These are phyloP conservation scores for Penicilliopsis zonata DNA, from an alignment of 495 filamentous ascomycete species.

Conservation along the genomic window DNA sequence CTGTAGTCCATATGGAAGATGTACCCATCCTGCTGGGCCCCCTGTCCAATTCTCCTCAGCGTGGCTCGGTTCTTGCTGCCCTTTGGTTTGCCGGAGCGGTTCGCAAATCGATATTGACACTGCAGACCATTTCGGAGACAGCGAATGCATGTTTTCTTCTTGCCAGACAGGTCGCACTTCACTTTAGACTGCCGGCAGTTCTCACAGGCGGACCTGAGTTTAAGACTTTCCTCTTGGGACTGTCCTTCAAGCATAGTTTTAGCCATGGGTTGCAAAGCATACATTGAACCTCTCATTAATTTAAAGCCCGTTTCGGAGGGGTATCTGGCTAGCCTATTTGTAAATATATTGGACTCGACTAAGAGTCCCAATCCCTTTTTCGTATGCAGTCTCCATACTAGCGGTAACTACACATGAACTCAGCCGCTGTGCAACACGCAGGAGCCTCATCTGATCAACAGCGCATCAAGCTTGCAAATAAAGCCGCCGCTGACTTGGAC, in stretches of 20 bases:
- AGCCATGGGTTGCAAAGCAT: too few species aligned
- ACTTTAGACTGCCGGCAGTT: slow-evolving; percentile 37
- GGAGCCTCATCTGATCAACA: slow-evolving; percentile 32
- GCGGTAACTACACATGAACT: slow-evolving; percentile 27
- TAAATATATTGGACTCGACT: slow-evolving; percentile 1
- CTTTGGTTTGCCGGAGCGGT: slow-evolving; percentile 35
- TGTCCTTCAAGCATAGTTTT: slow-evolving; percentile 29
- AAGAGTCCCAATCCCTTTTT: too few species aligned
- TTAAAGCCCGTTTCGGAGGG: too few species aligned
- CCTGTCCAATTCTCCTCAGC: slow-evolving; percentile 29
- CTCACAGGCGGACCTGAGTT: slow-evolving; percentile 34
- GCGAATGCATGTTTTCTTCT: slow-evolving; percentile 27
- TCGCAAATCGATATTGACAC: slow-evolving; percentile 33
- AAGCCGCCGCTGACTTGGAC: not conserved
- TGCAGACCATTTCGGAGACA: slow-evolving; percentile 33
- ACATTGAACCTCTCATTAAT: too few species aligned
- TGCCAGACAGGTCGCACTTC: slow-evolving; percentile 32
- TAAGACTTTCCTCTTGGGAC: slow-evolving; percentile 18
- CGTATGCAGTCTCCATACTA: slow-evolving; percentile 24
- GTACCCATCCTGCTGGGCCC: slow-evolving; percentile 25
- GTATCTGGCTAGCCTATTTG: slow-evolving; percentile 1
- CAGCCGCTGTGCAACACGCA: slow-evolving; percentile 36
- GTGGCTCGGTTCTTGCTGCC: slow-evolving; percentile 36
- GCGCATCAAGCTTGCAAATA: slow-evolving; percentile 11
- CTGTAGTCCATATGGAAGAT: slow-evolving; percentile 23